Evolutionary conservation across 345 rosid species (phyloP), one percentile per base, ranked within the genome.

Genomic region (Linum tenue): DNA sequence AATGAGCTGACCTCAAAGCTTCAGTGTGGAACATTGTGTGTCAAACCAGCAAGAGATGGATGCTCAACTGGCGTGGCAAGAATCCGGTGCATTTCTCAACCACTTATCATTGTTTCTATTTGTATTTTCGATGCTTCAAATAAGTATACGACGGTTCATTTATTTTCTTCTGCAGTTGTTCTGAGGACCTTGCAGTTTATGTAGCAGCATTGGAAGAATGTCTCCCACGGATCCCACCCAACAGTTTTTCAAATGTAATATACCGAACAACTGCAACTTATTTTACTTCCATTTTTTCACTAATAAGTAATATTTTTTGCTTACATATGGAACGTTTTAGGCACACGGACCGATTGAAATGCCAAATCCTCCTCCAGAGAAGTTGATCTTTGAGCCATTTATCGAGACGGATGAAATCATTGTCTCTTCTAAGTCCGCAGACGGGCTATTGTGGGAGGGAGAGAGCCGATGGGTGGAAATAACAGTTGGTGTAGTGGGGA

Each of bases 51-150:
- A 58, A 86, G 85, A 73, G 97, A 92, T 79, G 98, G 98, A 56
- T 92, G 98, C 78, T 92, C 98, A 58, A 89, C 97, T 63, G 98
- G 98, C 67, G 98, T 92, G 66, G 97, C 98, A 67, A 85, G 97
- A 84, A 75, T 92, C 69, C 81, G 97, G 98, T 92, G 72, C 76
- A 64, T 67, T 69, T 35, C 40, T 63, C 42, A 17, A 53, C 59
- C 55, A 35, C 35, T 14, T 39, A 6, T 35, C 40, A 60, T 41
- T 11, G 17, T 62, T 16, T 22, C 35, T 11, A 16, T 4, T 57
- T 51, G 15, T 60, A 31, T 58, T 39, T 31, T 3, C 56, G 44
- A 62, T 15, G 14, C 53, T 41, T 4, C 6, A 41, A 41, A 41
- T 61, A 55, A 67, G 50, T 50, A 16, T 66, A 40, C 36, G 35